These are phyloP conservation scores for Knufia fluminis DNA, from an alignment of 2,329 filamentous ascomycete species.

Conservation along the genomic window DNA sequence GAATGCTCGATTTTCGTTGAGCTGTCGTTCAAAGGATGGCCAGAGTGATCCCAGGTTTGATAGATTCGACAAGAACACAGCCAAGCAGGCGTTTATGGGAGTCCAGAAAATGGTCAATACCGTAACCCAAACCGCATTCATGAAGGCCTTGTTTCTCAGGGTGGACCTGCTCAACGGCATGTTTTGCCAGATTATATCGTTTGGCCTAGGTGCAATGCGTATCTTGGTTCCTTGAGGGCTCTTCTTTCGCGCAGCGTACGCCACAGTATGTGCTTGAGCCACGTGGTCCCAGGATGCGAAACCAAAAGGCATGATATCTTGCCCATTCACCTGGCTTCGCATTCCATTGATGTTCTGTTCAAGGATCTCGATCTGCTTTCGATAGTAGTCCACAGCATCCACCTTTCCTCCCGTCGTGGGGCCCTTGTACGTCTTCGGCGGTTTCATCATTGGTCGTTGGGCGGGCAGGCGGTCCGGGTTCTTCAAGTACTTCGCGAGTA, in stretches of 20 bases:
- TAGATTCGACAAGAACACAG: constrained; percentile 84
- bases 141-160: constrained; percentile 61
- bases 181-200: constrained; percentile 95
- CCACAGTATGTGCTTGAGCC: constrained; percentile 76
- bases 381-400: constrained; percentile 90
- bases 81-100: constrained; percentile 85
- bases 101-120: constrained; percentile 78
- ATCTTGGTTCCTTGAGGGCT: constrained; percentile 70
- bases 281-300: constrained; percentile 92
- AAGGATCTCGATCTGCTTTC: constrained; percentile 70
- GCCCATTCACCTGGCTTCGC: constrained; percentile 70
- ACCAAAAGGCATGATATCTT: constrained; percentile 81
- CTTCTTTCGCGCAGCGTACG: constrained; percentile 71
- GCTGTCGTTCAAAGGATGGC: constrained; percentile 58
- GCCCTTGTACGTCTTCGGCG: constrained; percentile 63
- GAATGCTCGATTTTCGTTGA: constrained; percentile 53
- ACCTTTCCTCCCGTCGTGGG: constrained; percentile 64
- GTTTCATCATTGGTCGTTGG: constrained; percentile 66
- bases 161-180: constrained; percentile 61
- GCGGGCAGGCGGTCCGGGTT: constrained; percentile 72
- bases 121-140: constrained; percentile 77
- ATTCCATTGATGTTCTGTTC: constrained; percentile 79
- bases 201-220: constrained; percentile 70
- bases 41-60: constrained; percentile 71
- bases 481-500: constrained; percentile 83